These are phyloP conservation scores for Aspergillus niger DNA, from an alignment of 2,329 filamentous ascomycete genomes.

Conservation along the genomic window DNA sequence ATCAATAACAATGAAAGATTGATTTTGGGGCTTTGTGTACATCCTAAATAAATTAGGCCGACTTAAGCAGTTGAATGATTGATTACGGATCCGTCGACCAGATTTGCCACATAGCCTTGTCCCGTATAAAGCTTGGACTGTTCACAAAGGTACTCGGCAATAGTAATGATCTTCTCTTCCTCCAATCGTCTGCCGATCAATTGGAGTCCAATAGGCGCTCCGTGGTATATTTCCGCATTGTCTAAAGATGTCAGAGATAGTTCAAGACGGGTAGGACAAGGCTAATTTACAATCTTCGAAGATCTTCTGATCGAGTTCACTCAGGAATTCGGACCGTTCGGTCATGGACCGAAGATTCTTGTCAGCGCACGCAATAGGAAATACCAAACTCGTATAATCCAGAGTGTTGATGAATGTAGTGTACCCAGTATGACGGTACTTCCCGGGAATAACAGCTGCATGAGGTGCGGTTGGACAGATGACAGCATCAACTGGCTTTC, in stretches of 20 bases:
- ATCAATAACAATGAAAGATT: no score
- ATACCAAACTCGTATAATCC: conserved; percentile 46
- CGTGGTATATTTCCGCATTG: background rate
- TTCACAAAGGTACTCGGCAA: background rate
- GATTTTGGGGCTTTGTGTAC: no score
- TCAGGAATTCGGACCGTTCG: background rate
- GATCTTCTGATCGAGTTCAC: background rate
- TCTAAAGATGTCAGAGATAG: background rate
- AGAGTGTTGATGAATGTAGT: conserved; percentile 40
- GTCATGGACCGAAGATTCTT: conserved; percentile 27
- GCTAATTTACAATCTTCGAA: background rate
- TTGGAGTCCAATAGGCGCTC: background rate
- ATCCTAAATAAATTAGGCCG: no score
- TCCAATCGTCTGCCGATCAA: background rate
- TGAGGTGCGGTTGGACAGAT: conserved; percentile 43
- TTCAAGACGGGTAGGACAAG: conserved; percentile 25
- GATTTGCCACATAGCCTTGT: no score
- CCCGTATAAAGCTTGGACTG: no score
- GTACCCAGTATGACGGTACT: conserved; percentile 32
- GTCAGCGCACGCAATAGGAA: conserved; percentile 50
- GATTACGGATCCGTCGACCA: no score
- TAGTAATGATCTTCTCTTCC: conserved; percentile 12
- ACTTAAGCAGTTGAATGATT: no score
- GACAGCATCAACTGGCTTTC: conserved; percentile 40
- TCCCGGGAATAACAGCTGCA: conserved; percentile 40